phyloP scores from a whole-genome alignment of 177 flowering plant genomes.

The Tripterygium wilfordii region DNA sequence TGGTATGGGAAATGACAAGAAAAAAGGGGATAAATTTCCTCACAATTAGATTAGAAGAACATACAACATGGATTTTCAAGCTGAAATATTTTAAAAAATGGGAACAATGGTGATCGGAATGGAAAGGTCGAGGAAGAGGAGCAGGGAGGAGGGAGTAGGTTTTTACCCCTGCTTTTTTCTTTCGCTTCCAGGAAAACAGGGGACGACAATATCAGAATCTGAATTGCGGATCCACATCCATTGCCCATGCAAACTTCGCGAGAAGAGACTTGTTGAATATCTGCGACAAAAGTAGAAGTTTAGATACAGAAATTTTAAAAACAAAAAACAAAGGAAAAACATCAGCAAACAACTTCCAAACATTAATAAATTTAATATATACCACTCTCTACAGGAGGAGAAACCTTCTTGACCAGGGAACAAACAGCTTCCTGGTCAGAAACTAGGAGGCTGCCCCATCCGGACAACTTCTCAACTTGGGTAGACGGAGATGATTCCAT shows the following conservation, averaged over 20 bases:
- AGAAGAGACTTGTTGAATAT: conserved; percentile 86
- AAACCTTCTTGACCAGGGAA: conserved; percentile 29
- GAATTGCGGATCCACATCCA: conserved; percentile 86
- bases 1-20: background rate
- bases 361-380: too few species aligned
- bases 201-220: conserved; percentile 72
- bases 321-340: background rate
- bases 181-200: too few species aligned
- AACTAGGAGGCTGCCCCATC: conserved; percentile 66
- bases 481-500: conserved; percentile 49
- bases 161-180: background rate
- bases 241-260: conserved; percentile 90
- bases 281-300: conserved; percentile 29
- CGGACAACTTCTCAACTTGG: conserved; percentile 53
- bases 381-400: conserved; percentile 31
- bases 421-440: conserved; percentile 47
- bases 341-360: too few species aligned
- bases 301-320: too few species aligned
- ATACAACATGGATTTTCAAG: conserved; percentile 20
- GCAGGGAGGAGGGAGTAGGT: background rate
- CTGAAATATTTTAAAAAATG: background rate
- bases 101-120: background rate
- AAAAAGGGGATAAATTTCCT: conserved; percentile 3
- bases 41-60: conserved; percentile 24
- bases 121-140: conserved; percentile 1